Evolutionary conservation across 805 yeast species (phyloP), one percentile per base, ranked within the genome.

Genomic region (Metschnikowia corniflorae): DNA sequence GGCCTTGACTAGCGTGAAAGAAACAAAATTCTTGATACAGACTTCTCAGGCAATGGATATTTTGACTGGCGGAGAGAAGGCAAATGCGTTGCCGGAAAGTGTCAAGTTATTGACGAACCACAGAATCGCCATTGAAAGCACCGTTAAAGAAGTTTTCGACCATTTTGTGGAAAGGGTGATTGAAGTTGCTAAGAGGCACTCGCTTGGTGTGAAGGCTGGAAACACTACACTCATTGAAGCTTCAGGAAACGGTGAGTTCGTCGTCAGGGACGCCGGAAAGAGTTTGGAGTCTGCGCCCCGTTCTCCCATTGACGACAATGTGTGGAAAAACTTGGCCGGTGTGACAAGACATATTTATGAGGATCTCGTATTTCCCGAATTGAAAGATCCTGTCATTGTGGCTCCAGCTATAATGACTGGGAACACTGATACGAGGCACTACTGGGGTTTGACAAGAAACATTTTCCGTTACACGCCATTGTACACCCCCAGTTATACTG

Each of bases 11-110:
- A 52, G 36, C 26, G 35, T 31, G 32, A 56, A 40, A n/a, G 40
- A 36, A 8, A 39, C 47, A 24, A 58, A 65, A 39, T 75, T 70
- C 43, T 54, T 73, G 33, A 59, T 80, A 16, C 64, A 70, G 35
- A 82, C 91, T 0, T 71, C 86, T 4, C 86, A 78, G 57, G 83
- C 91, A 0, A 68, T 74, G 30, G 87, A 82, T 50, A 69, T 80
- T 16, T 67, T 86, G 41, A 53, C 60, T 9, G 93, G 93, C 19
- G 95, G 94, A 29, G 72, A 78, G 40, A 85, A 85, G 59, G 70
- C 80, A 17, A 85, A 85, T 52, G 88, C 93, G 1, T 61, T 85
- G 31, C 94, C 95, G 2, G 91, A 84, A 53, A 58, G 66, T 17
- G 75, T 75, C 3, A 57, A 60, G 20, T 64, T 78, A 27, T 53